These are phyloP conservation scores for Macrophomina pseudophaseolina DNA, from an alignment of 2,329 filamentous ascomycete species.

Conservation along the genomic window DNA sequence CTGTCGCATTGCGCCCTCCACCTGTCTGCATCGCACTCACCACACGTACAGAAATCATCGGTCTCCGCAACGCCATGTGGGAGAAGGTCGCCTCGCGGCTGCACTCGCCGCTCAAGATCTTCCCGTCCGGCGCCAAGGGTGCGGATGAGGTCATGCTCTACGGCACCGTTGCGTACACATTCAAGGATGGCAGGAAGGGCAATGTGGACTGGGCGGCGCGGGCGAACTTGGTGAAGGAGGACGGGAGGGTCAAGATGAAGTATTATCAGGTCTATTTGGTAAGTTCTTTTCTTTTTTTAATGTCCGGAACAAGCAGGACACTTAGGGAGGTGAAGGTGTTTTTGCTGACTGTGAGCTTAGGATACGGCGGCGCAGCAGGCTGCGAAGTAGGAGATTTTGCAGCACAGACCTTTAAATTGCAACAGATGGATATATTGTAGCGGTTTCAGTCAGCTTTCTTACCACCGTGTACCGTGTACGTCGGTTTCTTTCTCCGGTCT, in stretches of 20 bases:
- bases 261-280: slow-evolving; percentile 63
- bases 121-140: slow-evolving; percentile 51
- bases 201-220: slow-evolving; percentile 61
- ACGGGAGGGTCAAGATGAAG: slow-evolving; percentile 59
- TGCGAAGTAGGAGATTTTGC: slow-evolving; percentile 2
- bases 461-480: too few relatives aligned
- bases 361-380: slow-evolving; percentile 18
- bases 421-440: too few relatives aligned
- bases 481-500: too few relatives aligned
- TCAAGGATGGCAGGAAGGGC: slow-evolving; percentile 56
- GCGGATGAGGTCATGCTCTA: slow-evolving; percentile 60
- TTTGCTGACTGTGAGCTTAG: slow-evolving; percentile 2
- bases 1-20: too few relatives aligned
- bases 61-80: slow-evolving; percentile 60
- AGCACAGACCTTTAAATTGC: too few relatives aligned
- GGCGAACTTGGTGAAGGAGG: slow-evolving; percentile 57
- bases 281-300: slow-evolving; percentile 32
- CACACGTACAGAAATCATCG: slow-evolving; percentile 52
- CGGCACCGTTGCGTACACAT: slow-evolving; percentile 57
- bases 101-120: slow-evolving; percentile 56
- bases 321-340: neutral
- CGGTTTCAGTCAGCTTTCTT: too few relatives aligned
- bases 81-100: slow-evolving; percentile 54
- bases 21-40: too few relatives aligned
- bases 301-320: too few relatives aligned